A percentile compares a stretch with the other conserved stretches of the same genome.
phyloP scores from a whole-genome alignment of 176 grass and related monocot species.

The Eleusine coracana region DNA sequence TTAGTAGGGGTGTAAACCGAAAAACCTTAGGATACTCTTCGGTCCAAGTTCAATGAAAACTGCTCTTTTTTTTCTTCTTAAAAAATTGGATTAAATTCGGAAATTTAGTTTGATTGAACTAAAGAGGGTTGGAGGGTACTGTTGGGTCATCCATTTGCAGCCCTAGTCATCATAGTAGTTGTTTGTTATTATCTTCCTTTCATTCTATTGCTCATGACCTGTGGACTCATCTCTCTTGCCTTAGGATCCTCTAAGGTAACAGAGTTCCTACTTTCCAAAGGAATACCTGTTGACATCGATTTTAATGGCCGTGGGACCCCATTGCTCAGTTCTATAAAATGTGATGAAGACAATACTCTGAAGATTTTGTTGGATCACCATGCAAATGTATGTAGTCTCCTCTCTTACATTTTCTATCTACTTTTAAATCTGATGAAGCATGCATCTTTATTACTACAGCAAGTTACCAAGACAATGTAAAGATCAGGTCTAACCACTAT shows the following conservation, averaged over 20 bases:
- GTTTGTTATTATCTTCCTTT: no score
- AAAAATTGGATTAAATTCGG: no score
- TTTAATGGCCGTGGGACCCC: slow-evolving; percentile 28
- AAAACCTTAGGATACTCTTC: no score
- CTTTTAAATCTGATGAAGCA: background rate
- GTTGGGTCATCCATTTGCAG: no score
- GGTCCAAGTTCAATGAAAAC: no score
- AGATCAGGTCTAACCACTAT: no score
- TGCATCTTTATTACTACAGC: background rate
- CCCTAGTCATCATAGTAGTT: no score
- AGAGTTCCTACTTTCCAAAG: slow-evolving; percentile 31
- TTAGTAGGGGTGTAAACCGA: no score
- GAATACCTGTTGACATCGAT: slow-evolving; percentile 36
- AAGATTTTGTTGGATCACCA: slow-evolving; percentile 51
- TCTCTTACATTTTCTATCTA: background rate
- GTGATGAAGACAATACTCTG: slow-evolving; percentile 17
- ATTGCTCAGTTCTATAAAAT: background rate
- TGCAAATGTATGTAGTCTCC: slow-evolving; percentile 34
- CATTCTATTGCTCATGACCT: background rate
- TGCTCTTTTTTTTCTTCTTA: no score
- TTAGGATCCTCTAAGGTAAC: slow-evolving; percentile 39
- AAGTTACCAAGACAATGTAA: background rate
- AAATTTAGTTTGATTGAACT: no score
- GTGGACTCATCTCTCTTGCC: background rate
- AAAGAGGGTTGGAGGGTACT: no score